Evolutionary conservation across 768 basidiomycete genomes (phyloP).

Genomic region (Termitomyces heimii): DNA sequence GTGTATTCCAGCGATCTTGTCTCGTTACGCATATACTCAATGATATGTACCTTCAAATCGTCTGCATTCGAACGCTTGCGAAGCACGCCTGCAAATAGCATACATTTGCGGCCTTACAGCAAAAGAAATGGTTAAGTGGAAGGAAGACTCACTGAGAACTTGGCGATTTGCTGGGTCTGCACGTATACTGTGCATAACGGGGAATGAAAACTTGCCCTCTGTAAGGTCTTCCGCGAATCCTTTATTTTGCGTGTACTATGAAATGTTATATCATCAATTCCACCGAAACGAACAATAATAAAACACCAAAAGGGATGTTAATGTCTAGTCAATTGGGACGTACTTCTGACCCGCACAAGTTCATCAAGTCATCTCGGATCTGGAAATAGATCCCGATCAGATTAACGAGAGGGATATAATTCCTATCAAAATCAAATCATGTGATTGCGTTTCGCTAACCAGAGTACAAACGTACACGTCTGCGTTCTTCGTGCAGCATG

Average conservation of each 20-base stretch:
- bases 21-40: constrained; percentile 66
- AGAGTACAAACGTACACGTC: constrained; percentile 39
- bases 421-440: neutral
- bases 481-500: constrained; percentile 58
- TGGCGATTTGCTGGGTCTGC: constrained; percentile 71
- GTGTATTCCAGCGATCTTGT: constrained; percentile 92
- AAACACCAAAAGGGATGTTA: neutral
- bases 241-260: constrained; percentile 76
- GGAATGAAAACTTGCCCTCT: constrained; percentile 98
- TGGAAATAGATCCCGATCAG: constrained; percentile 74
- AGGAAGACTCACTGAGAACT: constrained; percentile 63
- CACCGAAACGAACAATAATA: neutral
- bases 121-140: neutral
- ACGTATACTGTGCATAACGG: constrained; percentile 85
- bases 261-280: neutral
- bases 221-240: constrained; percentile 92
- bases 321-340: neutral
- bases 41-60: constrained; percentile 74
- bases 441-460: no score
- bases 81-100: constrained; percentile 58
- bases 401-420: neutral
- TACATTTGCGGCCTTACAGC: neutral
- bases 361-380: constrained; percentile 95
- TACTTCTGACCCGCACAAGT: constrained; percentile 82
- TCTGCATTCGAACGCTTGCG: constrained; percentile 82